These are phyloP conservation scores for Aspergillus bombycis DNA, from an alignment of 2,329 filamentous ascomycete species.

Conservation along the genomic window DNA sequence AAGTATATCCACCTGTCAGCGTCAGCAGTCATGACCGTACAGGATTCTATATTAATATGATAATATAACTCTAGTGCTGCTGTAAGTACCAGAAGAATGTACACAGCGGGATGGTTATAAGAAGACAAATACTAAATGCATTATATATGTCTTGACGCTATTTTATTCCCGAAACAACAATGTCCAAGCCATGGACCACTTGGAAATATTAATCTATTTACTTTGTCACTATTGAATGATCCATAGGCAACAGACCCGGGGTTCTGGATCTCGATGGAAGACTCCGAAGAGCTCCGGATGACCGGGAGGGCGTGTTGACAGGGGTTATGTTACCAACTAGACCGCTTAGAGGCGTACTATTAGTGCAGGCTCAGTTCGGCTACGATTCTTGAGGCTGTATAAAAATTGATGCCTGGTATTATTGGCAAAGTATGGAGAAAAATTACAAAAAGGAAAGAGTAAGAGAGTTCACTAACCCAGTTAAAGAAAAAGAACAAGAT, in stretches of 20 bases:
- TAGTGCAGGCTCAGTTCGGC: background rate
- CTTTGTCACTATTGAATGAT: background rate
- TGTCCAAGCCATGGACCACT: background rate
- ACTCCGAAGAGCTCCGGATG: slow-evolving; percentile 1
- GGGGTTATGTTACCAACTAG: background rate
- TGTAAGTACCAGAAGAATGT: background rate
- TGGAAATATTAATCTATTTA: slow-evolving; percentile 1
- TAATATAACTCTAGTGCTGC: background rate
- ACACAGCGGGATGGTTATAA: background rate
- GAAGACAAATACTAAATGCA: background rate
- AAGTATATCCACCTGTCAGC: slow-evolving; percentile 3
- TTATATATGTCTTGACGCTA: background rate
- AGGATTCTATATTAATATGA: background rate
- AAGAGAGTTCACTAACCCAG: background rate
- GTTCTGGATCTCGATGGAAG: slow-evolving; percentile 5
- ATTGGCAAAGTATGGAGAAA: background rate
- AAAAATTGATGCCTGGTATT: background rate
- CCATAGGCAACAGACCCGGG: background rate
- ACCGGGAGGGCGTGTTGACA: background rate
- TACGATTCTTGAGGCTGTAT: background rate
- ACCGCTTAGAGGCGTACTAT: background rate
- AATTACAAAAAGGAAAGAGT: background rate
- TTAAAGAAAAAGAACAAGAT: background rate
- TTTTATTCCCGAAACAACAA: background rate
- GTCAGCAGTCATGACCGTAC: background rate